Base-by-base conservation (phyloP, 441 rosid genomes). In the Jatropha podagrica region DNA sequence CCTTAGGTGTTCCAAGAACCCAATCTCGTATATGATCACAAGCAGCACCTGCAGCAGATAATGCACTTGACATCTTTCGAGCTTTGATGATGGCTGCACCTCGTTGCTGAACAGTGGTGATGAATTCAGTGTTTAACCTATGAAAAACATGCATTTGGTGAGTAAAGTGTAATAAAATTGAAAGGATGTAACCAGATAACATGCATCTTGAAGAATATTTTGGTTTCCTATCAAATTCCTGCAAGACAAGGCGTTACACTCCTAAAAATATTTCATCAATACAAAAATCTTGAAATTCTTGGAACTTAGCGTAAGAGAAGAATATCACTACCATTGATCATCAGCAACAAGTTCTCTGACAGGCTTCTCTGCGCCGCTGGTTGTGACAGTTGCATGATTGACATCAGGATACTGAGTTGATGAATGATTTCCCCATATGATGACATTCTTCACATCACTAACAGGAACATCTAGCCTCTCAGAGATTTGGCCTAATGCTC, bases 381-480 rank as follows among this genome's bases (percentile, higher is more conserved):
- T 82, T 71, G 76, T 55, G 62, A 86, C 85, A 11, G 84, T 86
- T 13, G 94, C 95, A 26, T 94, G 97, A 68, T 83, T 91, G 72
- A 79, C 90, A 77, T 92, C 98, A 48, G 98, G 97, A 76, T 90
- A 91, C 54, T 92, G 98, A 51, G 96, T 91, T 46, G 97, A 88
- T 18, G 95, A 94, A 79, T 94, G 98, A 78, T 94, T 92, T 20
- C 98, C 98, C 98, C 97, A 94, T 18, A 94, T 80, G 69, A 90
- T 85, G 6, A 86, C 88, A 40, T 94, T 94, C 81, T 90, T 92
- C 55, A 92, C 90, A 48, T 88, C 87, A 27, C 83, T 79, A 14
- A 90, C 94, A 0, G 85, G 85, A 77, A 85, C 86, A 68, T 86
- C 55, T 23, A 92, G 79, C 80, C 82, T 89, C 74, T 91, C 91